A percentile compares a stretch with the other conserved stretches of the same genome.
These are phyloP conservation scores for Bipolaris zeicola DNA, from an alignment of 2,329 filamentous ascomycete species.

Conservation along the genomic window DNA sequence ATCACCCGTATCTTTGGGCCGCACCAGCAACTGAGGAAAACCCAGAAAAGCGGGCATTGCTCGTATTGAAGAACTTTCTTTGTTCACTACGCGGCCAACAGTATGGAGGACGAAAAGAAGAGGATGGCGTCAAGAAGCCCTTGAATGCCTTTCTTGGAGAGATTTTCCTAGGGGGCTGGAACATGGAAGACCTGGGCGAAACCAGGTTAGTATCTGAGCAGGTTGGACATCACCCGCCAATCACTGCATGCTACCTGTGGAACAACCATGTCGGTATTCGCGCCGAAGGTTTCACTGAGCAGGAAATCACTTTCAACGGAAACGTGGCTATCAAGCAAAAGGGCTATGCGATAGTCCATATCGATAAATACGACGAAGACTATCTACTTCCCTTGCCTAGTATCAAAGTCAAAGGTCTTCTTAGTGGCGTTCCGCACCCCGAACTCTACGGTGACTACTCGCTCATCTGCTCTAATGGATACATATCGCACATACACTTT, in stretches of 20 bases:
- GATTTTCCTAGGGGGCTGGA: conserved; percentile 50
- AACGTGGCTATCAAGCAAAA: conserved; percentile 55
- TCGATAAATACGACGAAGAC: conserved; percentile 53
- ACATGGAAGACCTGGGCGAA: conserved; percentile 43
- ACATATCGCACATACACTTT: conserved; percentile 52
- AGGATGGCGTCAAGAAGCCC: conserved; percentile 57
- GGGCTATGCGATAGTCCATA: conserved; percentile 52
- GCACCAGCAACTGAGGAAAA: conserved; percentile 51
- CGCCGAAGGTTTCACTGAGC: conserved; percentile 54
- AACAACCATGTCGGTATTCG: conserved; percentile 52
- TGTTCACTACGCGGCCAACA: conserved; percentile 55
- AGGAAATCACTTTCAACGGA: conserved; percentile 55
- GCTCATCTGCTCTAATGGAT: conserved; percentile 51
- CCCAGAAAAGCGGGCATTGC: conserved; percentile 50
- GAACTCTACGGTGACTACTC: conserved; percentile 51
- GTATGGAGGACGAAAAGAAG: conserved; percentile 52
- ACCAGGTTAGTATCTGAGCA: conserved; percentile 53
- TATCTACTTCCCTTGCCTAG: conserved; percentile 54
- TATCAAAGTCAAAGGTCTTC: conserved; percentile 53
- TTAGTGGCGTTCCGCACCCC: conserved; percentile 53
- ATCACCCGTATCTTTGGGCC: conserved; percentile 54
- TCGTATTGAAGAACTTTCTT: conserved; percentile 58
- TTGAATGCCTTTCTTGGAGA: conserved; percentile 59
- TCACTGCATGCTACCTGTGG: conserved; percentile 56
- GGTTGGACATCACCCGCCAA: conserved; percentile 55